Conservation (phyloP, 345 rosid genomes). For the Rhizophora mangle region DNA sequence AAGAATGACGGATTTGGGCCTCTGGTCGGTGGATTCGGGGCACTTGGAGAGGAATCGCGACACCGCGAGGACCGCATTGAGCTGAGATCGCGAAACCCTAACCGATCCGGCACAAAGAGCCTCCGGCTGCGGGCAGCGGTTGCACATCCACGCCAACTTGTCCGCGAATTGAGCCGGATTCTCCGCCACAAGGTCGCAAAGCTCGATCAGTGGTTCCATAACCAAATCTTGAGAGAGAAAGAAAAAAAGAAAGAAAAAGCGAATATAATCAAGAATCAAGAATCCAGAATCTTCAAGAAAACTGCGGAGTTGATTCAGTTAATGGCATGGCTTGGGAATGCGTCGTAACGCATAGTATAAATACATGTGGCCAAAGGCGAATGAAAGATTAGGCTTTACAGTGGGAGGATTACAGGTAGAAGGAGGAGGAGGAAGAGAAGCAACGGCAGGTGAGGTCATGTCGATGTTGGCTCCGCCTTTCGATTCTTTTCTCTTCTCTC, state of each 20-base stretch:
- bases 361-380: background rate
- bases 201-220: constrained; percentile 86
- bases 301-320: too few relatives aligned
- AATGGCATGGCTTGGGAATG: too few relatives aligned
- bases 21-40: constrained; percentile 41
- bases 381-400: constrained; percentile 16
- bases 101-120: constrained; percentile 57
- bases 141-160: constrained; percentile 84
- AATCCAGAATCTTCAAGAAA: too few relatives aligned
- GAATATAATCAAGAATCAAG: background rate
- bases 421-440: background rate
- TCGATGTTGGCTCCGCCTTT: constrained; percentile 6
- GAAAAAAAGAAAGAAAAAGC: background rate
- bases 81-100: constrained; percentile 78
- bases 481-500: constrained; percentile 3
- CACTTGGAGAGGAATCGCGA: constrained; percentile 70
- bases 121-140: constrained; percentile 81
- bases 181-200: constrained; percentile 73
- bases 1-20: constrained; percentile 54
- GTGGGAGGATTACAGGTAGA: background rate
- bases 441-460: background rate
- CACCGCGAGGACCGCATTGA: constrained; percentile 81
- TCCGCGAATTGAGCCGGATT: constrained; percentile 78
- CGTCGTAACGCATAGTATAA: too few relatives aligned
- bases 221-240: constrained; percentile 5